Conservation (phyloP, 805 yeast species). For the Spathaspora arborariae region DNA sequence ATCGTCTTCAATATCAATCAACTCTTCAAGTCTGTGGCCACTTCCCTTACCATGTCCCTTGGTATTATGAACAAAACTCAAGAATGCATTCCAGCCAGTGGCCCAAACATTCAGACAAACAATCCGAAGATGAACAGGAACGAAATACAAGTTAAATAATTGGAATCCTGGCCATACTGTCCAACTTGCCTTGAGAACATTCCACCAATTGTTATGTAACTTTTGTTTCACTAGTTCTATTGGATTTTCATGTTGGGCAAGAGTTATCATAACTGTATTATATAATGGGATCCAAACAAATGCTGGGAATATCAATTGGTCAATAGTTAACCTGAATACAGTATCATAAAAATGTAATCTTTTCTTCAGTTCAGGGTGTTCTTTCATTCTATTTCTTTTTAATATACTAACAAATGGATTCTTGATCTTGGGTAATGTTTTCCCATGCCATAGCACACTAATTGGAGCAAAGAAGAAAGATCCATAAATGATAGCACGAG, state of each 20-base stretch:
- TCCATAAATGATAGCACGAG: slow-evolving; percentile 37
- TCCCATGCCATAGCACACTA: slow-evolving; percentile 36
- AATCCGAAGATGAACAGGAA: slow-evolving; percentile 37
- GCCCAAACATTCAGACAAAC: slow-evolving; percentile 37
- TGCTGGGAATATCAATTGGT: slow-evolving; percentile 35
- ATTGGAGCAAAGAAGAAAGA: slow-evolving; percentile 36
- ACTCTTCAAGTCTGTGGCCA: slow-evolving; percentile 33
- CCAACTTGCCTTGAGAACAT: slow-evolving; percentile 38
- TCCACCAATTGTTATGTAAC: slow-evolving; percentile 37
- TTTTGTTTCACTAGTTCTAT: slow-evolving; percentile 29
- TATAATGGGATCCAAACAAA: slow-evolving; percentile 42
- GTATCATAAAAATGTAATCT: slow-evolving; percentile 16
- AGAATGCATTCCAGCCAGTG: slow-evolving; percentile 40
- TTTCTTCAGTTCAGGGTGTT: slow-evolving; percentile 11
- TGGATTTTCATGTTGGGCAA: slow-evolving; percentile 35
- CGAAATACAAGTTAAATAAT: slow-evolving; percentile 31
- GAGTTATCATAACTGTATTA: slow-evolving; percentile 33
- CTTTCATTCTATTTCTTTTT: slow-evolving; percentile 4
- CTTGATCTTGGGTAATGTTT: slow-evolving; percentile 31
- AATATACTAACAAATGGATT: slow-evolving; percentile 27
- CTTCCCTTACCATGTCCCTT: slow-evolving; percentile 36
- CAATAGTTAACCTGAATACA: slow-evolving; percentile 26
- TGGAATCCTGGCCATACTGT: slow-evolving; percentile 41
- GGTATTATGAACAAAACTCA: slow-evolving; percentile 47
- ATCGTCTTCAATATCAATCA: slow-evolving; percentile 38